These are phyloP conservation scores for Solioccasus polychromus DNA, from an alignment of 768 basidiomycete species.

Conservation along the genomic window DNA sequence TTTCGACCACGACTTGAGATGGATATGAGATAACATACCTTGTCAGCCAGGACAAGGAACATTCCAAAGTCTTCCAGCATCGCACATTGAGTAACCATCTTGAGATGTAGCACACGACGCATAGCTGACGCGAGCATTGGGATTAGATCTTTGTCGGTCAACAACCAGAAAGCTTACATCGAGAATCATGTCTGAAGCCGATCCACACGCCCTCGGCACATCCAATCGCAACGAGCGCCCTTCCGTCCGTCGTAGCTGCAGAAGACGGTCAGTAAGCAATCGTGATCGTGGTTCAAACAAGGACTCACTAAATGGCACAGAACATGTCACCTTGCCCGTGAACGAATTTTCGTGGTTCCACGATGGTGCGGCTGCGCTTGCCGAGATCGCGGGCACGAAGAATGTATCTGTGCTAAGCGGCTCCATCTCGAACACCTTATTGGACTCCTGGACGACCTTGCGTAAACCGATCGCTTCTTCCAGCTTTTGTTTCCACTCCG, in stretches of 20 bases:
- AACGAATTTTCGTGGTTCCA: constrained; percentile 71
- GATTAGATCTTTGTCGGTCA: constrained; percentile 3
- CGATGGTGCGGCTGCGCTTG: constrained; percentile 44
- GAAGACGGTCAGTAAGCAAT: constrained; percentile 9
- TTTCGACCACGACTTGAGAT: not conserved
- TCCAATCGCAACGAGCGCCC: constrained; percentile 87
- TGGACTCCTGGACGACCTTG: constrained; percentile 85
- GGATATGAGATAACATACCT: constrained; percentile 43
- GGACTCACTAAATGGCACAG: constrained; percentile 82
- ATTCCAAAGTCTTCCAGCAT: constrained; percentile 97
- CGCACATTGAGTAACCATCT: constrained; percentile 92
- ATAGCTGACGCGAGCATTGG: constrained; percentile 52
- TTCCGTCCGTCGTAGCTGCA: constrained; percentile 77
- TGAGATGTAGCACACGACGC: constrained; percentile 89
- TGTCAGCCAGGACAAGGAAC: constrained; percentile 93
- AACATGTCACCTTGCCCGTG: constrained; percentile 88
- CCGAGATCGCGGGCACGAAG: constrained; percentile 64
- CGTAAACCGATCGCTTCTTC: constrained; percentile 85
- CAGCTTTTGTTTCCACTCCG: constrained; percentile 88
- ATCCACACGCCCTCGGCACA: constrained; percentile 97
- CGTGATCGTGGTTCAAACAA: not conserved
- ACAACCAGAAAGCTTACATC: constrained; percentile 45
- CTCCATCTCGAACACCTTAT: constrained; percentile 92
- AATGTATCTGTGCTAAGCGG: constrained; percentile 89
- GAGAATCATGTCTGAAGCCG: constrained; percentile 84